Base-by-base conservation (phyloP, 2,329 filamentous ascomycete genomes). In the Ceratocystis lukuohia region DNA sequence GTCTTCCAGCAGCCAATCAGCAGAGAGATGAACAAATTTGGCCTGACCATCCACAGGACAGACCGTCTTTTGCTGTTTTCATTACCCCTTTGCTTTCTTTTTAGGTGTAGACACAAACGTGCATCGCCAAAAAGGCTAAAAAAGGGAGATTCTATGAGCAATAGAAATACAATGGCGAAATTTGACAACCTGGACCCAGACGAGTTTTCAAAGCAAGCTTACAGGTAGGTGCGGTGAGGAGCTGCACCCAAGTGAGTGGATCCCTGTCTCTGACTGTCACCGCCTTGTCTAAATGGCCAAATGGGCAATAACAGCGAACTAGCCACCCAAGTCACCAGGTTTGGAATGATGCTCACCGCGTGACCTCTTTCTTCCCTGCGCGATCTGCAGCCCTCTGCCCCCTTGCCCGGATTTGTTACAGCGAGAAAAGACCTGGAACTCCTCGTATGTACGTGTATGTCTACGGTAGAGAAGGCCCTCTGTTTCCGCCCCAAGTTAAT, bases 211-310 rank as follows among this genome's bases (percentile, higher is more conserved):
- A 41, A 41, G 37, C 37, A 41, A 41, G 37, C 37, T 12, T 41
- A 12, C 37, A 41, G 10, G 37, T 41, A 15, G 0, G 37, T 41
- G 37, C 10, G 37, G 37, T 41, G 37, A 41, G 37, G 10, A 41
- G 10, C 37, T 41, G 37, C 37, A 12, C 37, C 37, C 37, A 15
- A 41, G 10, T 41, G 10, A 12, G 37, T 41, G 37, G 3, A 41
- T 41, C 37, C 37, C 37, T 41, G 37, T 12, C 37, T 41, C 12
- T 41, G 56, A 15, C 56, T 20, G 28, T 59, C 56, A 59, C 56
- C 56, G 56, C 56, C 28, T 37, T 59, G 56, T 59, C 56, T 37
- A 59, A 59, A 59, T 37, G 56, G 28, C 10, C 56, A 59, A 59
- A 59, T 28, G 5, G 28, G 56, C 56, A 59, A n/a, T 28, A 57